Evolutionary conservation across 1,284 basidiomycete genomes (phyloP).

Genomic region (Apiotrichum veenhuisii): DNA sequence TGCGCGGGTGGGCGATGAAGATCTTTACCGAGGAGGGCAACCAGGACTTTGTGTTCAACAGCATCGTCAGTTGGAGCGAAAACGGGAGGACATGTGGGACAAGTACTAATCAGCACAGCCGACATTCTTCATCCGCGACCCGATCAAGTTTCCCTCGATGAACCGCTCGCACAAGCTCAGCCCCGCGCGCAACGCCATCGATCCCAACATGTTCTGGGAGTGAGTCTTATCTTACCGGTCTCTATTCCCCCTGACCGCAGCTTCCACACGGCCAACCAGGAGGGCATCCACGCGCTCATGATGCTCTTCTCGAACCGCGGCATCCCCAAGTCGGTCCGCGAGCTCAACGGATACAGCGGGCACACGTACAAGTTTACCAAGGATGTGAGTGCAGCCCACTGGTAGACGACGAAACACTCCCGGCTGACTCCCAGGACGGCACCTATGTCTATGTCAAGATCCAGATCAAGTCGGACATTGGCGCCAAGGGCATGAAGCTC

Average conservation of each 20-base stretch:
- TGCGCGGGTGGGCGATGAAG: constrained; percentile 87
- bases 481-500: constrained; percentile 61
- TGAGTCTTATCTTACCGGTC: constrained; percentile 50
- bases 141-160: constrained; percentile 77
- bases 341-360: constrained; percentile 76
- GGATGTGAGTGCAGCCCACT: constrained; percentile 21
- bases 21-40: constrained; percentile 82
- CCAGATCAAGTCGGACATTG: constrained; percentile 72
- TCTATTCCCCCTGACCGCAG: constrained; percentile 37
- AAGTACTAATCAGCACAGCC: constrained; percentile 47
- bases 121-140: constrained; percentile 77
- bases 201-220: constrained; percentile 61
- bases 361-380: constrained; percentile 55
- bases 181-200: constrained; percentile 61
- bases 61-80: constrained; percentile 3
- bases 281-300: constrained; percentile 68
- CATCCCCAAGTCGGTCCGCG: constrained; percentile 72
- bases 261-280: constrained; percentile 53
- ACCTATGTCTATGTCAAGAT: constrained; percentile 75
- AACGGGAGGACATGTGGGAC: constrained; percentile 32
- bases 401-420: too few relatives aligned
- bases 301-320: constrained; percentile 75
- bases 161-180: constrained; percentile 63
- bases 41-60: constrained; percentile 63
- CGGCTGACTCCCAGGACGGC: constrained; percentile 43